Evolutionary conservation across 2,329 filamentous ascomycete species (phyloP).

Genomic region (Penicillium expansum): DNA sequence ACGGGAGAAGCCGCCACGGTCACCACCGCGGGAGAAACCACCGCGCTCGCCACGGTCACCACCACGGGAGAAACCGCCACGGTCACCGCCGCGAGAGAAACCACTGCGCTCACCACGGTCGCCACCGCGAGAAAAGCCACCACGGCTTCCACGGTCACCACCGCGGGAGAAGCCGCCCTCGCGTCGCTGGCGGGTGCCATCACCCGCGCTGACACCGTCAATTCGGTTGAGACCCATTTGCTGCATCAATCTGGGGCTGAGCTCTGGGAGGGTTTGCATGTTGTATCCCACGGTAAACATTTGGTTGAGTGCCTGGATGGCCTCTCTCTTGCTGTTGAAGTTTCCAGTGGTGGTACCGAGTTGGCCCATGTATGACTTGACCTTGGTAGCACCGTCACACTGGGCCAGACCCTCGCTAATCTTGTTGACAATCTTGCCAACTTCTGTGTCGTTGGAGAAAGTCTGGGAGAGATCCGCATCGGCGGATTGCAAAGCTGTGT

Average conservation of each 20-base stretch:
- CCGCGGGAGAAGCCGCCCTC: conserved; percentile 4
- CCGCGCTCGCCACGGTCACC: neutral
- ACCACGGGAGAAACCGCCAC: neutral
- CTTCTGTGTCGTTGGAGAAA: conserved; percentile 7
- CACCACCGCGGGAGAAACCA: neutral
- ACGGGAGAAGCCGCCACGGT: conserved; percentile 8
- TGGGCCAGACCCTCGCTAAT: conserved; percentile 45
- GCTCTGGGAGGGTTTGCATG: conserved; percentile 41
- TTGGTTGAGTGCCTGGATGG: conserved; percentile 47
- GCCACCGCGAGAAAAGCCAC: neutral
- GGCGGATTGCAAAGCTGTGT: conserved; percentile 46
- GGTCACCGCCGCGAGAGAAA: conserved; percentile 2
- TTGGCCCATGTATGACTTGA: conserved; percentile 31
- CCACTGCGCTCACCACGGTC: neutral
- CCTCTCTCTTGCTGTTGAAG: conserved; percentile 35
- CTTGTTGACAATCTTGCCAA: conserved; percentile 26
- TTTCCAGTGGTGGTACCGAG: conserved; percentile 21
- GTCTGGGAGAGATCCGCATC: conserved; percentile 35
- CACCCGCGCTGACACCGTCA: conserved; percentile 25
- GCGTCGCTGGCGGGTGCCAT: neutral
- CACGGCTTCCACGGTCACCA: neutral
- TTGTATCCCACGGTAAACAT: conserved; percentile 49
- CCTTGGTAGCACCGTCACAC: conserved; percentile 27
- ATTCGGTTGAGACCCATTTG: conserved; percentile 32
- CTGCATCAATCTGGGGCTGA: conserved; percentile 22